Evolutionary conservation across 2,329 filamentous ascomycete genomes (phyloP).

Genomic region (Chaetomium olivaceum): DNA sequence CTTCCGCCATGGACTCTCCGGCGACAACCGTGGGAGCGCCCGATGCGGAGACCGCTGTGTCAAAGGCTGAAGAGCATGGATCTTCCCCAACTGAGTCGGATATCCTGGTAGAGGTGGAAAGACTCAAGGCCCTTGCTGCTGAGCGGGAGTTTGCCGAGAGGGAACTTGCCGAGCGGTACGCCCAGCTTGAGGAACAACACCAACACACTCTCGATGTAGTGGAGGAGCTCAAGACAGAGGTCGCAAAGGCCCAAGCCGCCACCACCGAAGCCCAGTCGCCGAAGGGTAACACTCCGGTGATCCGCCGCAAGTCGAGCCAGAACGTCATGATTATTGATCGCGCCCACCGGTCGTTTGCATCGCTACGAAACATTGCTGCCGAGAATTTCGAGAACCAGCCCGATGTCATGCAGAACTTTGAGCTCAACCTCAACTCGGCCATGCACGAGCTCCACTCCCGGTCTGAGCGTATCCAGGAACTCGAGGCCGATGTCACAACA

Average conservation of each 20-base stretch:
- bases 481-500: slow-evolving; percentile 80
- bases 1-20: slow-evolving; percentile 77
- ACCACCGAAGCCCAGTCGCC: slow-evolving; percentile 60
- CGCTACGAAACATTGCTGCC: slow-evolving; percentile 80
- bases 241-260: slow-evolving; percentile 70
- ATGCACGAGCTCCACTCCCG: slow-evolving; percentile 88
- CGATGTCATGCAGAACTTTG: slow-evolving; percentile 88
- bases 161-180: slow-evolving; percentile 74
- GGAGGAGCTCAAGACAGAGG: slow-evolving; percentile 85
- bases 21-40: slow-evolving; percentile 60
- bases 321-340: slow-evolving; percentile 85
- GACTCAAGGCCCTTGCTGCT: slow-evolving; percentile 66
- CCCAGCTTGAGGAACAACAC: slow-evolving; percentile 80
- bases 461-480: slow-evolving; percentile 84
- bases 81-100: slow-evolving; percentile 21
- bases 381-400: slow-evolving; percentile 83
- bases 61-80: slow-evolving; percentile 41
- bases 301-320: slow-evolving; percentile 90
- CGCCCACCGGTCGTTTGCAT: slow-evolving; percentile 86
- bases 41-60: slow-evolving; percentile 56
- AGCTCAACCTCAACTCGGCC: slow-evolving; percentile 84
- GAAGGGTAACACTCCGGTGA: slow-evolving; percentile 69
- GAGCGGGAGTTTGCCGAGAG: slow-evolving; percentile 77
- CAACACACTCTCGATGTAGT: slow-evolving; percentile 80
- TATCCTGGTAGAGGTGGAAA: slow-evolving; percentile 64